Evolutionary conservation across 352 stramenopile species (phyloP).

Genomic region (Phytopythium aichiense): DNA sequence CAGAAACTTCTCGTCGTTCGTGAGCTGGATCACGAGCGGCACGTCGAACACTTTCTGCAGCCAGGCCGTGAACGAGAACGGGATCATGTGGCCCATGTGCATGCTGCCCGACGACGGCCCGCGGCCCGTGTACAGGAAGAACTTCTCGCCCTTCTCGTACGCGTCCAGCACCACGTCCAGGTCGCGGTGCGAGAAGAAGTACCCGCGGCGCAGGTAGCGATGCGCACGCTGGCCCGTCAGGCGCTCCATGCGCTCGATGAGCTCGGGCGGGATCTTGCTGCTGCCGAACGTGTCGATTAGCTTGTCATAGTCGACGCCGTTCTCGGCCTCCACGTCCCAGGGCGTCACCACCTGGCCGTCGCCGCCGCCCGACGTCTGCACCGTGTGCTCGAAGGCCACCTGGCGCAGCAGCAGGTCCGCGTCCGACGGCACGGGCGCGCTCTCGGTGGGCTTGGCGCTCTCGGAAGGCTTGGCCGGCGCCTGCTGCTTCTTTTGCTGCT

Average conservation of each 20-base stretch:
- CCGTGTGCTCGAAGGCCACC: slow-evolving; percentile 67
- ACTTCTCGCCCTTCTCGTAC: slow-evolving; percentile 95
- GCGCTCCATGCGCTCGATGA: slow-evolving; percentile 95
- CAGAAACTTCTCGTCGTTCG: slow-evolving; percentile 99
- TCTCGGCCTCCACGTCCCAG: slow-evolving; percentile 93
- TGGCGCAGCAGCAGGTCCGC: slow-evolving; percentile 67
- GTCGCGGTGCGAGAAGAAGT: slow-evolving; percentile 99
- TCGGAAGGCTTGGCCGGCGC: slow-evolving; percentile 58
- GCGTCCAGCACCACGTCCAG: slow-evolving; percentile 94
- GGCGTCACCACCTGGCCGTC: slow-evolving; percentile 87
- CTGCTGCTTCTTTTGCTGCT: slow-evolving; percentile 45
- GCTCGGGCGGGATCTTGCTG: slow-evolving; percentile 89
- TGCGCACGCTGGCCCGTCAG: slow-evolving; percentile 93
- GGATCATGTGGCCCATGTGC: slow-evolving; percentile 99
- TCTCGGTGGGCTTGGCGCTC: slow-evolving; percentile 64
- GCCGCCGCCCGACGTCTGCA: slow-evolving; percentile 40
- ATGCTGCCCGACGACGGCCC: slow-evolving; percentile 96
- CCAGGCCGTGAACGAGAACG: slow-evolving; percentile 99
- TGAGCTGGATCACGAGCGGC: slow-evolving; percentile 99
- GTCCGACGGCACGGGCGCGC: slow-evolving; percentile 49
- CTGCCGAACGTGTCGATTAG: slow-evolving; percentile 98
- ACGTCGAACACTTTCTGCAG: slow-evolving; percentile 98
- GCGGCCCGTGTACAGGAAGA: slow-evolving; percentile 99
- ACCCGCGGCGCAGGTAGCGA: slow-evolving; percentile 96
- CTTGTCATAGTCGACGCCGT: slow-evolving; percentile 99